These are phyloP conservation scores for Rhizoclosmatium sp. DNA, from an alignment of 192 early-diverging fungal genomes.

Conservation along the genomic window DNA sequence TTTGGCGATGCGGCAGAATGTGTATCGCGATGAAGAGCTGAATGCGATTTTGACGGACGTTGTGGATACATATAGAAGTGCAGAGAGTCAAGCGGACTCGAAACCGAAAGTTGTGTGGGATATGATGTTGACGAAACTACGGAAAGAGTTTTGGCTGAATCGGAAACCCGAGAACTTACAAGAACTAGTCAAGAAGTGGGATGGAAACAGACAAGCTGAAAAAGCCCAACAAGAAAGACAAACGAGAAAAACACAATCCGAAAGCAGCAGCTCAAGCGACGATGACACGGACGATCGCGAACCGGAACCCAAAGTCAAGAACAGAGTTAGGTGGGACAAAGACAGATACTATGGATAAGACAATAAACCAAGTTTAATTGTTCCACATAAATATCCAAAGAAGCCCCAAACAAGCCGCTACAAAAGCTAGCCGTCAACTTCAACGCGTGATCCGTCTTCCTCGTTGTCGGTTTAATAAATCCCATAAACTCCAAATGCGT, in stretches of 20 bases:
- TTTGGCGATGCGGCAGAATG: neutral
- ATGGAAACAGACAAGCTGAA: neutral
- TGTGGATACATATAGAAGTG: slow-evolving; percentile 1
- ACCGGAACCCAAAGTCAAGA: slow-evolving; percentile 8
- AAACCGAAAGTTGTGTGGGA: neutral
- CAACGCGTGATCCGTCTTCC: slow-evolving; percentile 94
- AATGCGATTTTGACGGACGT: slow-evolving; percentile 10
- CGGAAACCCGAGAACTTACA: slow-evolving; percentile 7
- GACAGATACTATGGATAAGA: slow-evolving; percentile 17
- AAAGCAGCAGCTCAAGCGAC: neutral
- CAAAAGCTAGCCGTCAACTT: slow-evolving; percentile 66
- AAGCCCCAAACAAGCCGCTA: neutral
- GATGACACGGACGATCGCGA: neutral
- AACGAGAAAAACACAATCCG: neutral
- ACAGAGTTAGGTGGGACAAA: slow-evolving; percentile 26
- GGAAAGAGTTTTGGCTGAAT: slow-evolving; percentile 33
- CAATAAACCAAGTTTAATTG: neutral
- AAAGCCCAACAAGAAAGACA: too few relatives aligned
- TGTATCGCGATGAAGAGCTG: slow-evolving; percentile 15
- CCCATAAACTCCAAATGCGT: slow-evolving; percentile 89
- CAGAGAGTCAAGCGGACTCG: neutral
- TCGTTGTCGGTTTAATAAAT: slow-evolving; percentile 85
- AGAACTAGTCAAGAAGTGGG: neutral
- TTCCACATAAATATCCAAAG: neutral
- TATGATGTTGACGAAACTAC: neutral